phyloP scores from a whole-genome alignment of 2,329 filamentous ascomycete species.

The Bipolaris victoriae region DNA sequence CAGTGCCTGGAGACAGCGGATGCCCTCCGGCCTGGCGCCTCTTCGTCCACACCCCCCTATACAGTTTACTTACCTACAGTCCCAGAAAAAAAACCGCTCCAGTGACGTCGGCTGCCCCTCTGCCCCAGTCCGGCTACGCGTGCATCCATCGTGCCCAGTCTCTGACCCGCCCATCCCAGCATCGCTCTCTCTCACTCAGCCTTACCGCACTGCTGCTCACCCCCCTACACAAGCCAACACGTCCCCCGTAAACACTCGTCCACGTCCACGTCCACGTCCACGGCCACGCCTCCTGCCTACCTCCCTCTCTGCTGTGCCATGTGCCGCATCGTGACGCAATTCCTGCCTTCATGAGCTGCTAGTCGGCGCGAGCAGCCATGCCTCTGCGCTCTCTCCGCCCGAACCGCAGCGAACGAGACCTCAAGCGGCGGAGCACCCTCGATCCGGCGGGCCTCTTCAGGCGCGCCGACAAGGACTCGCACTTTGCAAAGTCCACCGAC shows the following conservation, averaged over 20 bases:
- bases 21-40: constrained; percentile 6
- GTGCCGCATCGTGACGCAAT: constrained; percentile 36
- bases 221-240: constrained; percentile 1
- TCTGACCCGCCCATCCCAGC: constrained; percentile 1
- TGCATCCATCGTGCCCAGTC: constrained; percentile 1
- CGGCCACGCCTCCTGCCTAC: constrained; percentile 4
- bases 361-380: constrained; percentile 46
- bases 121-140: constrained; percentile 1
- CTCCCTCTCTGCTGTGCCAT: constrained; percentile 39
- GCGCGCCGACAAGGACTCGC: constrained; percentile 39
- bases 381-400: constrained; percentile 49
- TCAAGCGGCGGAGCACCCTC: constrained; percentile 54
- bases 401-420: constrained; percentile 49
- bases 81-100: background rate
- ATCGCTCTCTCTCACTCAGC: background rate
- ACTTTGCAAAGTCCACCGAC: constrained; percentile 32
- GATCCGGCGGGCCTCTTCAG: constrained; percentile 49
- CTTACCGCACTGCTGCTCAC: background rate
- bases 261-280: background rate
- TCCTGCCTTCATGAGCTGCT: constrained; percentile 46
- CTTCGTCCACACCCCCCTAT: constrained; percentile 5
- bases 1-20: constrained; percentile 12
- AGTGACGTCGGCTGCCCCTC: constrained; percentile 9
- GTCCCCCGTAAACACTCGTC: background rate
- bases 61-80: background rate